A percentile compares a stretch with the other conserved stretches of the same genome.
phyloP scores from a whole-genome alignment of 495 filamentous ascomycete genomes.

The Oidiodendron maius region DNA sequence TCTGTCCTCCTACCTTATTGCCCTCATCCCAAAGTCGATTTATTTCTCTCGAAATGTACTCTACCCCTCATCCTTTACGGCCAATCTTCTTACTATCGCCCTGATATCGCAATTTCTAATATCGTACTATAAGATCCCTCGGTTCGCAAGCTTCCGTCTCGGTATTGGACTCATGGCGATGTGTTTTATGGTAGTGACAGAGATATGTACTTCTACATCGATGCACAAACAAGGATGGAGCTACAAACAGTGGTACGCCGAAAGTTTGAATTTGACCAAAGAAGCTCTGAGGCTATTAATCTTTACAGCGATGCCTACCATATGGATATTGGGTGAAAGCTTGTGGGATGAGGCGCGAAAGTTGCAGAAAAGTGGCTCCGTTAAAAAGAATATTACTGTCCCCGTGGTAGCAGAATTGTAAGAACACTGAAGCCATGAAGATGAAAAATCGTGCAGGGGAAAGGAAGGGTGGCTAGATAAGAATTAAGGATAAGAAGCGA shows the following conservation, averaged over 20 bases:
- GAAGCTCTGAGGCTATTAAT: slow-evolving; percentile 7
- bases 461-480: too few species aligned
- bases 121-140: slow-evolving; percentile 11
- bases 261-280: slow-evolving; percentile 1
- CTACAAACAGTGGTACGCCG: slow-evolving; percentile 10
- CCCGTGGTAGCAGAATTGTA: too few species aligned
- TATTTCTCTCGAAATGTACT: slow-evolving; percentile 6
- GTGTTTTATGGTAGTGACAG: slow-evolving; percentile 13
- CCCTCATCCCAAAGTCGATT: slow-evolving; percentile 7
- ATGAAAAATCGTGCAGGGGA: too few species aligned
- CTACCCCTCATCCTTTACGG: slow-evolving; percentile 1
- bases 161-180: slow-evolving; percentile 12
- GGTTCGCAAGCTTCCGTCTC: slow-evolving; percentile 10
- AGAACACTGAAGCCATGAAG: too few species aligned
- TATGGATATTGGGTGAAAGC: slow-evolving; percentile 13
- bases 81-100: slow-evolving; percentile 5
- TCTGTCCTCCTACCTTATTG: slow-evolving; percentile 1
- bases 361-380: slow-evolving; percentile 13
- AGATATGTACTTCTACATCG: slow-evolving; percentile 1
- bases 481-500: too few species aligned
- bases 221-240: slow-evolving; percentile 12
- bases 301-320: slow-evolving; percentile 16
- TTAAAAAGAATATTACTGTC: slow-evolving; percentile 14
- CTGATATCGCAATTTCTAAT: slow-evolving; percentile 13
- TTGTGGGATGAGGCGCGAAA: slow-evolving; percentile 10